Base-by-base conservation (phyloP, 2,329 filamentous ascomycete genomes). In the Achaetomium macrosporum region DNA sequence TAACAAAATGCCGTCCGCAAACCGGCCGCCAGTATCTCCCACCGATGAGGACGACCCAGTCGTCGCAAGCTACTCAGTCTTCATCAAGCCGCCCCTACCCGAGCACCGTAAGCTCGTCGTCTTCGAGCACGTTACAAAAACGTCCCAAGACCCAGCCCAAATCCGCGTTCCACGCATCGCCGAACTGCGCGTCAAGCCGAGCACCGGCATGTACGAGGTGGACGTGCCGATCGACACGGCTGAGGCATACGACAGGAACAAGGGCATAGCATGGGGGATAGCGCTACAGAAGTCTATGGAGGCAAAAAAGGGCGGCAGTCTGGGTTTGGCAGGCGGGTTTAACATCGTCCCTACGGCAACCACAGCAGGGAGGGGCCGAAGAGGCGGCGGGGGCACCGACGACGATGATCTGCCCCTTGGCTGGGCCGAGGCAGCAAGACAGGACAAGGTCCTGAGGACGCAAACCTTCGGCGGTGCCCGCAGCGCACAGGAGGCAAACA, bases 111-210 rank as follows among this genome's bases (percentile, higher is more conserved):
- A 85, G 60, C 81, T 90, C 55, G 85, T 92, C 63, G 81, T 97
- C 58, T 81, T 99, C 42, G 91, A 97, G 73, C 95, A 95, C 69
- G 86, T 91, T 25, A 91, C 91, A 71, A 87, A 88, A 57, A 76
- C 77, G 37, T 75, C 82, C 53, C 75, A 80, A 39, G 78, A 85
- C 57, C 65, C 70, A 11, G 64, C 70, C 43, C 69, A 66, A 49
- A 61, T 68, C 48, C 76, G 81, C 6, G 86, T 87, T 69, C 79
- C 79, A 50, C 76, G 81, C 19, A 87, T 92, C 11, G 74, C 81
- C 15, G 83, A 87, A 62, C 75, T 97, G 63, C 89, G 92, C 60
- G 74, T 96, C 67, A 99, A 97, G 73, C 80, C 85, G 13, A 73
- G 79, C 52, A 82, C 88, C 0, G 91, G 91, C 51, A 88, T 96